phyloP scores from a whole-genome alignment of 208 protist genomes.

The Leptomonas seymouri region DNA sequence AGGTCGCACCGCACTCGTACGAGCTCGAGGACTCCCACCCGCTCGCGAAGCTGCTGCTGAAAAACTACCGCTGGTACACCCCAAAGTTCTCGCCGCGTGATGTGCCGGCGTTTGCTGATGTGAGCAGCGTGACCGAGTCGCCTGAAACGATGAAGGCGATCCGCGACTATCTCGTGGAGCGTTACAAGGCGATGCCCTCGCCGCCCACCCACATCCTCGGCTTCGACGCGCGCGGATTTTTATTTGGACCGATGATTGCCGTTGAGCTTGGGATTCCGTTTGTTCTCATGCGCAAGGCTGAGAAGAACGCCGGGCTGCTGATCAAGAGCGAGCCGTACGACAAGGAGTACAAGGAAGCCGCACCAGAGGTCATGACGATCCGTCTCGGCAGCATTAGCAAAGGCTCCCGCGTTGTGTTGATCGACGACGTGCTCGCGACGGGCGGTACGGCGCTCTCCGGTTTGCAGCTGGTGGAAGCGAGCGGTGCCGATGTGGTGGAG shows the following conservation, averaged over 20 bases:
- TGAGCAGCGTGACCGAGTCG: constrained; percentile 86
- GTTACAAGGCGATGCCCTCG: constrained; percentile 68
- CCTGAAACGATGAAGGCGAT: constrained; percentile 72
- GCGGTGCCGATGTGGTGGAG: constrained; percentile 73
- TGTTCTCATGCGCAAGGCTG: constrained; percentile 91
- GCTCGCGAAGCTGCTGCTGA: constrained; percentile 50
- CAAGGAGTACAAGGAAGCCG: constrained; percentile 91
- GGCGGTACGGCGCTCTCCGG: constrained; percentile 91
- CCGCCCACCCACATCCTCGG: constrained; percentile 83
- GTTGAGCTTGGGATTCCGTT: constrained; percentile 88
- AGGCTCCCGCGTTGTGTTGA: constrained; percentile 83
- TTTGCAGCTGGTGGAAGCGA: constrained; percentile 85
- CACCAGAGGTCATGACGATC: constrained; percentile 85
- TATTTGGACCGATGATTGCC: constrained; percentile 89
- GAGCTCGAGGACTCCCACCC: constrained; percentile 47
- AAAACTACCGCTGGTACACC: constrained; percentile 88
- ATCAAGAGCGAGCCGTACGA: constrained; percentile 87
- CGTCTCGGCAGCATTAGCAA: constrained; percentile 73
- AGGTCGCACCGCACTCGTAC: constrained; percentile 54
- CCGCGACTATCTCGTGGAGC: constrained; percentile 82
- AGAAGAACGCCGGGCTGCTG: constrained; percentile 86
- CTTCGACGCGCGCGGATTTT: constrained; percentile 91
- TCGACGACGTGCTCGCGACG: constrained; percentile 93
- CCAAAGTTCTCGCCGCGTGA: constrained; percentile 88
- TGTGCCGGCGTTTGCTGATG: constrained; percentile 90